A percentile compares a stretch with the other conserved stretches of the same genome.
Conservation (phyloP, 441 rosid species). For the Eruca vesicaria region DNA sequence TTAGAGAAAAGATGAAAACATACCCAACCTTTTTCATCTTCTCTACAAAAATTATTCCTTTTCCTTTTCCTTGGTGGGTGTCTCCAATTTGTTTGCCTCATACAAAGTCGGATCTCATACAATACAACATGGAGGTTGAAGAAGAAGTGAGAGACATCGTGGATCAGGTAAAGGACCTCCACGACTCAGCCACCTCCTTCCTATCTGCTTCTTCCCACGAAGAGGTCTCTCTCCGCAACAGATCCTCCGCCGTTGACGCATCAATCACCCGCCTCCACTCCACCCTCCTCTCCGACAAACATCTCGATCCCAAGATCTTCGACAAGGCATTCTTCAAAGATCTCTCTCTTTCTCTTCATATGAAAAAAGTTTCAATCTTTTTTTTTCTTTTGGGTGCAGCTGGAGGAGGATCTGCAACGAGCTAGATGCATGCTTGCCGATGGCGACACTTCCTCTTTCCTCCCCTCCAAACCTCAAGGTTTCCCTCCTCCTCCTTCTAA, state of each 20-base stretch:
- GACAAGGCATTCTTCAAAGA: constrained; percentile 48
- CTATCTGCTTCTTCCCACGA: constrained; percentile 51
- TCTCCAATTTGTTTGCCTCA: neutral
- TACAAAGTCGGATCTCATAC: neutral
- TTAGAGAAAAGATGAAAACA: neutral
- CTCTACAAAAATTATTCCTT: neutral
- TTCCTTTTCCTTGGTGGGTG: constrained; percentile 5
- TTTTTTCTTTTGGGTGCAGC: constrained; percentile 38
- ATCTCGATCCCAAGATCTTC: constrained; percentile 56
- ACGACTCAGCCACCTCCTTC: constrained; percentile 67
- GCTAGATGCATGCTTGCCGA: constrained; percentile 67
- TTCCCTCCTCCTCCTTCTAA: neutral
- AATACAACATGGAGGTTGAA: constrained; percentile 39
- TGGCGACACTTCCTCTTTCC: constrained; percentile 85
- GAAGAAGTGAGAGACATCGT: constrained; percentile 65
- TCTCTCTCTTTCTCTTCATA: neutral
- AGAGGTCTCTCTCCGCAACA: constrained; percentile 68
- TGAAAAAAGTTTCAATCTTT: neutral
- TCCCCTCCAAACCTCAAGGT: constrained; percentile 81
- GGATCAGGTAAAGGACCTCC: constrained; percentile 79
- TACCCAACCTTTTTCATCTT: neutral
- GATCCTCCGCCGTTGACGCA: constrained; percentile 74
- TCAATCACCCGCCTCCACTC: constrained; percentile 69
- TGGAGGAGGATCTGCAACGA: constrained; percentile 78
- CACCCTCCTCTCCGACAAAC: constrained; percentile 42